A percentile compares a stretch with the other conserved stretches of the same genome.
These are phyloP conservation scores for Viridothelium virens DNA, from an alignment of 495 filamentous ascomycete genomes.

Conservation along the genomic window DNA sequence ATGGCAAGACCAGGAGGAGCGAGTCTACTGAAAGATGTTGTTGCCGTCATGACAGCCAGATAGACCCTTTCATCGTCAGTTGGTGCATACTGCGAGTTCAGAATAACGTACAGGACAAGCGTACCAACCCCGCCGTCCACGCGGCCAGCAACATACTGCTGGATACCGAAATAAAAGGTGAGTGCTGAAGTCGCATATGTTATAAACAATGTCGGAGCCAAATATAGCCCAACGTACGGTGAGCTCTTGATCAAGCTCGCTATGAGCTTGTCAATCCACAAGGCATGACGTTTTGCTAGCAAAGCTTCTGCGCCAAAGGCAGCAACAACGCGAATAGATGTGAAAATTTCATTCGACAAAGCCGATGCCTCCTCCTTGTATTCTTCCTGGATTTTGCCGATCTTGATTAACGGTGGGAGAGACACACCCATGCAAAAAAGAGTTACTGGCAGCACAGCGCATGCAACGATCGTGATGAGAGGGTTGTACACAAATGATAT, in stretches of 20 bases:
- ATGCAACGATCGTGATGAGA: constrained; percentile 37
- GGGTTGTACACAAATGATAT: constrained; percentile 29
- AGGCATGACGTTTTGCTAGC: constrained; percentile 45
- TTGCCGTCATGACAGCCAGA: constrained; percentile 12
- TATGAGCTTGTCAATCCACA: constrained; percentile 51
- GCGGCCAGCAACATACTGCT: constrained; percentile 23
- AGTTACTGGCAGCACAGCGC: constrained; percentile 50
- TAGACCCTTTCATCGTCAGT: constrained; percentile 11
- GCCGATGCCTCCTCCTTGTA: constrained; percentile 54
- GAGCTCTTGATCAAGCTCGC: constrained; percentile 46
- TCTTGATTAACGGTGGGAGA: constrained; percentile 51
- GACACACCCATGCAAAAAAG: constrained; percentile 47
- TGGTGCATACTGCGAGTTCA: constrained; percentile 10
- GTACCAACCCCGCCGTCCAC: constrained; percentile 10
- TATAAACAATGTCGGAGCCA: constrained; percentile 25
- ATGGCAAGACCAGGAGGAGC: constrained; percentile 23
- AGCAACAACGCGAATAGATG: constrained; percentile 44
- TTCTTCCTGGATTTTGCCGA: constrained; percentile 48
- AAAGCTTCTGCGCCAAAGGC: constrained; percentile 56
- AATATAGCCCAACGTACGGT: constrained; percentile 40
- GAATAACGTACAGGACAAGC: constrained; percentile 9
- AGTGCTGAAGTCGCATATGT: constrained; percentile 30
- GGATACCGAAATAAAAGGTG: constrained; percentile 33
- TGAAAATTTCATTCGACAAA: constrained; percentile 46
- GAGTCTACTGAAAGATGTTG: constrained; percentile 15